Evolutionary conservation across 2,329 filamentous ascomycete genomes (phyloP), one percentile per base, ranked within the genome.

Genomic region (Cercospora janseana): DNA sequence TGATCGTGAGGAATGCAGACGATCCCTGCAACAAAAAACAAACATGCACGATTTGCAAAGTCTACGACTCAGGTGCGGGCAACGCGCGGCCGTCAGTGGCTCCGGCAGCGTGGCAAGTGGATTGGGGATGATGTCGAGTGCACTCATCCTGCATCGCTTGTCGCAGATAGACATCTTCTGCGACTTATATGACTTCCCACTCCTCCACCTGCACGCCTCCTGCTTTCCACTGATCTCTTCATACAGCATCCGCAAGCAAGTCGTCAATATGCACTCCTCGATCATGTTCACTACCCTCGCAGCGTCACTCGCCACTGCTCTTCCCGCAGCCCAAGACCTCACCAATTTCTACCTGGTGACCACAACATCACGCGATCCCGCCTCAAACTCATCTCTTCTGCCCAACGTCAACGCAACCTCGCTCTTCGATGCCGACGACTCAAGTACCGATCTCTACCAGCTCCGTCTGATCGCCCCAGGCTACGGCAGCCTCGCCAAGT

Each of bases 341-440:
- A 59, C 58, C 28, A 57, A 65, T 48, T 71, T 72, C 63, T 63
- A 67, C 49, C 68, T 73, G 51, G 68, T 72, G n/a, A 72, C 70
- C 2, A 69, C 70, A 12, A 53, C 64, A 37, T 65, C 67, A 45
- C 47, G 57, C 26, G 44, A 56, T 16, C 31, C 59, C 4, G 55
- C 55, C 6, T 34, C 48, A 15, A 66, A 69, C 51, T 62, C 66
- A 15, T 64, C 64, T 6, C 44, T 58, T 13, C 64, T 72, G 6
- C 58, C 63, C 20, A 57, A 64, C 45, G 70, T 72, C 21, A 67
- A 63, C 24, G 69, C 69, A 4, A 70, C 65, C 7, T 69, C 68
- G 0, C 61, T 72, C 46, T 72, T 70, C 57, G 65, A 69, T 38
- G 68, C 70, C 1, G 63, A 64, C 61, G 59, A 68, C 46, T 54